Conservation (phyloP, 345 rosid genomes). For the Eucalyptus curtisii region DNA sequence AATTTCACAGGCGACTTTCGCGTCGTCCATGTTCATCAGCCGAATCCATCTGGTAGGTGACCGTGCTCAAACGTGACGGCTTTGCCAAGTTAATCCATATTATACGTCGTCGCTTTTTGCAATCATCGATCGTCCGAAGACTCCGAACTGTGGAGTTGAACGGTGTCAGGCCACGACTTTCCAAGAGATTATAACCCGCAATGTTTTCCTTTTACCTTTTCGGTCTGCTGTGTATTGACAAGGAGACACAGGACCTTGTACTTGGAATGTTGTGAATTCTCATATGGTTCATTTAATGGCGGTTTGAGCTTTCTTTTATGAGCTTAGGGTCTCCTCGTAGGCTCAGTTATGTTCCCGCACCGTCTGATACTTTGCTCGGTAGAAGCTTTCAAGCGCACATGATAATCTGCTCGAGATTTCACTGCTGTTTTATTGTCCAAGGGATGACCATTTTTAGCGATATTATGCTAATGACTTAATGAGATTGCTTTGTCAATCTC, state of each 20-base stretch:
- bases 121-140: not conserved
- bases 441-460: not conserved
- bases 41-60: not conserved
- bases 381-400: not conserved
- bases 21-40: slow-evolving; percentile 20
- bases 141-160: not conserved
- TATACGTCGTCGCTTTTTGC: not conserved
- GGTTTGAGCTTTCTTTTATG: not conserved
- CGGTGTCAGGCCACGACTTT: not conserved
- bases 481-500: not conserved
- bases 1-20: slow-evolving; percentile 22
- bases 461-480: not conserved
- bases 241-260: not conserved
- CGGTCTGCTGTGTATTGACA: not conserved
- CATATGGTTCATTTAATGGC: not conserved
- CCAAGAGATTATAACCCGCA: not conserved
- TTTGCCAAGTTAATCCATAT: not conserved
- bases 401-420: not conserved
- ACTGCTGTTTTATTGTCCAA: not conserved
- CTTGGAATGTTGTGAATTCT: not conserved
- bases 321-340: not conserved
- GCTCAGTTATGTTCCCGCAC: not conserved
- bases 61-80: not conserved
- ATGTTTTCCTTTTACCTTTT: not conserved
- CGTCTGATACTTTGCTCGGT: not conserved